A percentile compares a stretch with the other conserved stretches of the same genome.
These are phyloP conservation scores for Peronosclerospora sorghi DNA, from an alignment of 352 stramenopile species.

Conservation along the genomic window DNA sequence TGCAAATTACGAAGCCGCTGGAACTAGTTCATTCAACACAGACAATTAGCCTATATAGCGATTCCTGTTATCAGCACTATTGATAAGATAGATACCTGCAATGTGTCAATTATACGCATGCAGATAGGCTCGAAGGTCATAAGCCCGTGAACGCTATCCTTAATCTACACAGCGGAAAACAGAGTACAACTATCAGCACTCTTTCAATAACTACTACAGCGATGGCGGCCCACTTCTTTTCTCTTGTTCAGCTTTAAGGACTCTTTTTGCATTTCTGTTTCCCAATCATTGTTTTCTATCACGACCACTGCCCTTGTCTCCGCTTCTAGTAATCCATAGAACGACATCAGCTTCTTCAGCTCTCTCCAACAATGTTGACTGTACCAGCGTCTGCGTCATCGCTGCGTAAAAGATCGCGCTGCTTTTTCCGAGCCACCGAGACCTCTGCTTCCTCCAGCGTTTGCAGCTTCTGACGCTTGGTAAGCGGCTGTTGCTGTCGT, in stretches of 20 bases:
- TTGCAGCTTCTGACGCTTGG: conserved; percentile 21
- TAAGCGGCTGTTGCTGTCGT: conserved; percentile 18
- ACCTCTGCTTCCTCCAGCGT: not conserved
- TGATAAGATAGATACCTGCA: conserved; percentile 29
- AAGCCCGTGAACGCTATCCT: conserved; percentile 68
- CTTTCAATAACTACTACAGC: not conserved
- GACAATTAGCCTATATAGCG: not conserved
- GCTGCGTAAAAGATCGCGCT: not conserved
- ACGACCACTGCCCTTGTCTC: not conserved
- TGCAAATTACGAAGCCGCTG: conserved; percentile 91
- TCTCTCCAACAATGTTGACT: conserved; percentile 26
- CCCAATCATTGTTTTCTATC: not conserved
- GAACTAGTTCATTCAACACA: conserved; percentile 43
- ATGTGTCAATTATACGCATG: conserved; percentile 73
- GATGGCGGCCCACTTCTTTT: conserved; percentile 30
- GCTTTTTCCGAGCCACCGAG: conserved; percentile 6
- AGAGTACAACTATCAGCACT: not conserved
- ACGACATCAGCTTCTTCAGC: conserved; percentile 8
- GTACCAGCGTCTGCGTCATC: conserved; percentile 13
- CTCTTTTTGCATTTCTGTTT: not conserved
- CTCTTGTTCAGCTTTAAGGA: conserved; percentile 25
- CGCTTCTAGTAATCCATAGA: not conserved
- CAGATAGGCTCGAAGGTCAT: conserved; percentile 73
- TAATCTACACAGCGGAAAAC: conserved; percentile 38
- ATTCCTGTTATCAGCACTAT: not conserved